Evolutionary conservation across 2,329 filamentous ascomycete genomes (phyloP).

Genomic region (Ceratocystis papillata): DNA sequence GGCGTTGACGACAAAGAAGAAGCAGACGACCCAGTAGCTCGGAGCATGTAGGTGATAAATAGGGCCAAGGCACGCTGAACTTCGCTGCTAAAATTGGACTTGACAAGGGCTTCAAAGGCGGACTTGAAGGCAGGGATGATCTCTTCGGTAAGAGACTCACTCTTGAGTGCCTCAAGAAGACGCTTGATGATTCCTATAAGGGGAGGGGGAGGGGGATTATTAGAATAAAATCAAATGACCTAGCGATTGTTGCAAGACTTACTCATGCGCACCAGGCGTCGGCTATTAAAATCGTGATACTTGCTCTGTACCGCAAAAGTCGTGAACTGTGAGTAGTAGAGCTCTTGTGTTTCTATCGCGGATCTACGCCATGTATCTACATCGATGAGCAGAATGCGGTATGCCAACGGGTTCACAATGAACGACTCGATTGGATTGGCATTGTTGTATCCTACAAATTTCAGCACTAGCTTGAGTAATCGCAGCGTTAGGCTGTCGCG

Average conservation of each 20-base stretch:
- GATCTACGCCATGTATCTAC: constrained; percentile 85
- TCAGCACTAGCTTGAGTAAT: constrained; percentile 65
- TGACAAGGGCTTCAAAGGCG: constrained; percentile 69
- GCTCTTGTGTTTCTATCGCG: constrained; percentile 62
- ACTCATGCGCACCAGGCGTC: constrained; percentile 82
- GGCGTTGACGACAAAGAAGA: constrained; percentile 38
- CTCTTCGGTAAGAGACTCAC: constrained; percentile 61
- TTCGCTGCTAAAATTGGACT: constrained; percentile 70
- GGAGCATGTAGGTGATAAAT: constrained; percentile 86
- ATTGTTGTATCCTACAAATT: constrained; percentile 81
- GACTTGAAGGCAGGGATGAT: constrained; percentile 65
- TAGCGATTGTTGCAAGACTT: constrained; percentile 33
- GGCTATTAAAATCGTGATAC: constrained; percentile 82
- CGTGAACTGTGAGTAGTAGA: constrained; percentile 89
- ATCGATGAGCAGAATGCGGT: constrained; percentile 83
- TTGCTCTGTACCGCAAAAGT: constrained; percentile 84
- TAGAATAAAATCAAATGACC: not conserved
- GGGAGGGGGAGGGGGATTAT: not conserved
- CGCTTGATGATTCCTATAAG: constrained; percentile 71
- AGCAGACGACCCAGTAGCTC: constrained; percentile 43
- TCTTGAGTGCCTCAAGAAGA: constrained; percentile 80
- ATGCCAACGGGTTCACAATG: constrained; percentile 90
- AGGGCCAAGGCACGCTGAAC: constrained; percentile 77
- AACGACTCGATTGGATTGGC: constrained; percentile 74
- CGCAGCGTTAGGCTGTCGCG: constrained; percentile 48